Base-by-base conservation (phyloP, 2,329 filamentous ascomycete species). In the Cryphonectria carpinicola region DNA sequence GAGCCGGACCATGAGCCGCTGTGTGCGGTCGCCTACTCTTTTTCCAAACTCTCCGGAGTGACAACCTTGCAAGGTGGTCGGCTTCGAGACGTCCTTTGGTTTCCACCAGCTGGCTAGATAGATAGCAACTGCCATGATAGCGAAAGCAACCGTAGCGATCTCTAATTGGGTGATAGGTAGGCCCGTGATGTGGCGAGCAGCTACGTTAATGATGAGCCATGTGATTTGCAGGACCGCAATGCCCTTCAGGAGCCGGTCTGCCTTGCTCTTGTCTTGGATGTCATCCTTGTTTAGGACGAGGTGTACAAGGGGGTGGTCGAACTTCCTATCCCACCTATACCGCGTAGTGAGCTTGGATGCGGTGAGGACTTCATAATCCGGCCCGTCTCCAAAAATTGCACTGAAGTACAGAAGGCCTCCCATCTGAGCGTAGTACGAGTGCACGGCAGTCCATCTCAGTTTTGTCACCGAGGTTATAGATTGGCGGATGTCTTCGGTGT, bases 41-140 rank as follows among this genome's bases (percentile, higher is more conserved):
- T 37, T 2, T 19, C 1, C 3, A 19, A 4, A 13, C 0, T 6
- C 0, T 13, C 43, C 19, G 7, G 6, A 4, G 5, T 49, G 6
- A 22, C 19, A 0, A 49, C 6, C 43, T 49, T 49, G 43, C 19
- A 49, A 10, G 7, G 22, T 10, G 2, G 43, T 49, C 43, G 43
- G 43, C 19, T 3, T 49, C 43, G 43, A 49, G 43, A 22, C 14
- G 19, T 49, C 43, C 19, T 49, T 46, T n/a, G 43, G 43, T 19
- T 49, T 22, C 19, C 19, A 49, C 43, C 43, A 49, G 43, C 14
- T 49, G 43, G 43, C 43, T 8, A 49, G 43, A 17, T 49, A 49
- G 19, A 49, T 49, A 8, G 43, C 5, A 3, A 49, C 43, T 49
- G 43, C 43, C 43, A 49, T 49, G 19, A 49, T 22, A 8, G 43